Evolutionary conservation across 352 stramenopile species (phyloP).

Genomic region (Saprolegnia diclina): DNA sequence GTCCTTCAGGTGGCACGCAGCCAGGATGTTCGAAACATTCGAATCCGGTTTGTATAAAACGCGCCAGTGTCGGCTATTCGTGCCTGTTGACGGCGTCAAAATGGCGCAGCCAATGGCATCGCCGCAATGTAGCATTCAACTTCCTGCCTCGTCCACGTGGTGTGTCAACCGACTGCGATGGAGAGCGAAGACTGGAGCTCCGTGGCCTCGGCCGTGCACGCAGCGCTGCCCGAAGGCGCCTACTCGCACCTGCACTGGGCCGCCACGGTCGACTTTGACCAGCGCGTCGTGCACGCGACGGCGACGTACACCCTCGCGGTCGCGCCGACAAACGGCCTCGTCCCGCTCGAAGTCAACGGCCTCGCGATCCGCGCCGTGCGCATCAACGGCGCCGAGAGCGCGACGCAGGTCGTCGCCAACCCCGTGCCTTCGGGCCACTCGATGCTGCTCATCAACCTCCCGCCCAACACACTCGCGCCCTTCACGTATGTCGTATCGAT

Average conservation of each 20-base stretch:
- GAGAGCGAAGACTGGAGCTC: conserved; percentile 7
- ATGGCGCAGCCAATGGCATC: too few species aligned
- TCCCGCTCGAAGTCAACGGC: neutral
- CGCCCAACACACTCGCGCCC: neutral
- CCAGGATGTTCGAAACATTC: too few species aligned
- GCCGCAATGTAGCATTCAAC: too few species aligned
- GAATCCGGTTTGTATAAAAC: neutral
- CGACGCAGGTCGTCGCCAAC: neutral
- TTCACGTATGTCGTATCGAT: conserved; percentile 4
- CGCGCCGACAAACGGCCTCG: neutral
- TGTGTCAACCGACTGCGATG: neutral
- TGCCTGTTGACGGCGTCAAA: too few species aligned
- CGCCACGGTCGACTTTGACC: neutral
- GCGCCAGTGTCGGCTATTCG: neutral
- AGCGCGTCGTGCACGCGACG: conserved; percentile 4
- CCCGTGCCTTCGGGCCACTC: neutral
- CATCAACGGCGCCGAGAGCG: neutral
- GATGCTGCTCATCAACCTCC: conserved; percentile 4
- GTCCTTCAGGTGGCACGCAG: too few species aligned
- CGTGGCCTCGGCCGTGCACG: neutral
- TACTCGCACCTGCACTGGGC: conserved; percentile 14
- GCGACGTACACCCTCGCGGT: conserved; percentile 4
- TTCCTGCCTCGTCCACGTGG: too few species aligned
- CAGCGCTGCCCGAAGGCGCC: conserved; percentile 14
- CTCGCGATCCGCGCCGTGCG: neutral